Base-by-base conservation (phyloP, 768 basidiomycete genomes). In the Mrakia blollopis region DNA sequence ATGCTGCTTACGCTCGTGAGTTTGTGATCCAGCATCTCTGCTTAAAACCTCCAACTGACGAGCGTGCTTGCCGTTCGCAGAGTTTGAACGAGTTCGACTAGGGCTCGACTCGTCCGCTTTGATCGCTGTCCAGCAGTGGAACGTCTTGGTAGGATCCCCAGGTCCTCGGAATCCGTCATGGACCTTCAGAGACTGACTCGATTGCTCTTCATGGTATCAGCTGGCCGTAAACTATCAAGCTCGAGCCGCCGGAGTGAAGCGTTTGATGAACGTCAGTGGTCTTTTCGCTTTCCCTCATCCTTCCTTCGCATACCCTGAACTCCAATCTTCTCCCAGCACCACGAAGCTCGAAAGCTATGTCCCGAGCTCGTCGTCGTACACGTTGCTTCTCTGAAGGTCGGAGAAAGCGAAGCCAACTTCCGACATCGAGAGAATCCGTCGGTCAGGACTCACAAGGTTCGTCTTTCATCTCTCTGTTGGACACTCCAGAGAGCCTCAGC, bases 211-310 rank as follows among this genome's bases (percentile, higher is more conserved):
- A 37, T 30, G 13, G 23, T 37, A 8, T 70, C 39, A 84, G 80
- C 98, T 99, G 76, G 97, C 97, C 0, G 91, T 98, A 78, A 98
- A 94, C 84, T 98, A 99, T 82, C 90, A 94, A 6, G 96, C 97
- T 0, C 88, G 97, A 79, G 89, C 89, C 81, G 98, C 88, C 81
- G 96, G 95, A 7, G 95, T 99, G 80, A 92, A 93, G n/a, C 86
- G 96, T 63, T 92, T 93, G 89, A 91, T 90, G 83, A 90, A 89
- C 82, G 85, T 90, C 77, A 52, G 80, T 73, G 75, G 30, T 10
- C 71, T 75, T 77, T 25, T 79, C 79, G 75, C 79, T 75, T 39
- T 80, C 77, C 25, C 25, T 67, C 4, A 30, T 1, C 11, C 30
- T 44, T 44, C 47, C 23, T 73, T 28, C 39, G 25, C 52, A 21